Evolutionary conservation across 2,329 filamentous ascomycete genomes (phyloP).

Genomic region (Zymoseptoria pseudotritici): DNA sequence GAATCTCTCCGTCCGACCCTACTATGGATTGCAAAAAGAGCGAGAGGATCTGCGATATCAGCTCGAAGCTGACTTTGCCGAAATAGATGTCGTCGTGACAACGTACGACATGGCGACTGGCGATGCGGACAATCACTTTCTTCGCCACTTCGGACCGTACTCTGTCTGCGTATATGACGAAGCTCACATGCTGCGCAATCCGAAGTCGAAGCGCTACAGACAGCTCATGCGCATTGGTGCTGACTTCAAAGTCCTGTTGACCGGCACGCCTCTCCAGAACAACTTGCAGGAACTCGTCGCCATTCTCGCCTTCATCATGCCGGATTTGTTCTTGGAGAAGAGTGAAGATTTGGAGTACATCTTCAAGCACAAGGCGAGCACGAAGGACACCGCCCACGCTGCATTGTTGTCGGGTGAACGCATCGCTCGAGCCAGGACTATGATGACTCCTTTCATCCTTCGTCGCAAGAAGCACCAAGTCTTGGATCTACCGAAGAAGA

Average conservation of each 20-base stretch:
- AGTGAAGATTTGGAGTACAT: constrained; percentile 75
- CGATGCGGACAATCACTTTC: constrained; percentile 55
- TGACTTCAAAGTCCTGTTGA: constrained; percentile 77
- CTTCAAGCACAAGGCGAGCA: constrained; percentile 86
- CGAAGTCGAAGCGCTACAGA: constrained; percentile 71
- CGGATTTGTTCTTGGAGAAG: constrained; percentile 67
- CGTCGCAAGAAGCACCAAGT: constrained; percentile 89
- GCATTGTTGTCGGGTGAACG: constrained; percentile 80
- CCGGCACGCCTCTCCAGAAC: constrained; percentile 88
- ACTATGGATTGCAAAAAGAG: constrained; percentile 63
- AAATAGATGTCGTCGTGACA: constrained; percentile 62
- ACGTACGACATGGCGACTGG: constrained; percentile 61
- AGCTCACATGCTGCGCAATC: constrained; percentile 88
- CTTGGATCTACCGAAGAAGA: constrained; percentile 72
- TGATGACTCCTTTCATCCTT: constrained; percentile 90
- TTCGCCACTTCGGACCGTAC: constrained; percentile 47
- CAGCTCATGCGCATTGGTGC: constrained; percentile 70
- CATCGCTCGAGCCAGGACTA: constrained; percentile 77
- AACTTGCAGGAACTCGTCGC: constrained; percentile 88
- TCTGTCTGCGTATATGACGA: constrained; percentile 77
- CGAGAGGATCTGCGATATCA: constrained; percentile 60
- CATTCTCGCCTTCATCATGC: constrained; percentile 89
- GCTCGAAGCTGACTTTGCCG: constrained; percentile 57
- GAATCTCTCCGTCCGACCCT: constrained; percentile 60
- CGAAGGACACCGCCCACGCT: constrained; percentile 67